phyloP scores from a whole-genome alignment of 495 filamentous ascomycete species.

The Evernia prunastri region DNA sequence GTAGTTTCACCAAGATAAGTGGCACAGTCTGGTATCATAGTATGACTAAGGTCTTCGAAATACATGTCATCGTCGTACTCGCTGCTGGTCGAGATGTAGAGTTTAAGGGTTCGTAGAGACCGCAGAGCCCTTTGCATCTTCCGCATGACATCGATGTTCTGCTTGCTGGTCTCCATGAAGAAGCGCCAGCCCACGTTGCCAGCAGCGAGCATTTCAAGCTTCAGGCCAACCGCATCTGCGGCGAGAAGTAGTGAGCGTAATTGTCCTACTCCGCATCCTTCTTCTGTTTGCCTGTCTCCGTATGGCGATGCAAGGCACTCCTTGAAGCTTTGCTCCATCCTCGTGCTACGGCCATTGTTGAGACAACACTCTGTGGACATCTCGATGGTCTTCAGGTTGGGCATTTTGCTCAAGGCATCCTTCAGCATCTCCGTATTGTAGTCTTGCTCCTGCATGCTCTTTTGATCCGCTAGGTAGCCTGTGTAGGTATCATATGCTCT shows the following conservation, averaged over 20 bases:
- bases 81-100: background rate
- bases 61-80: background rate
- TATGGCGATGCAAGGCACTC: background rate
- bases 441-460: background rate
- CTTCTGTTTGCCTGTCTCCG: background rate
- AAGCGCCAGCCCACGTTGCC: conserved; percentile 1
- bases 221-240: background rate
- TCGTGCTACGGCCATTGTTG: background rate
- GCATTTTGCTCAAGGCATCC: background rate
- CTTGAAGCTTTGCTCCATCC: background rate
- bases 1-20: background rate
- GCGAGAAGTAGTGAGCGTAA: background rate
- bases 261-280: background rate
- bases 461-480: background rate
- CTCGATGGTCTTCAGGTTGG: conserved; percentile 6
- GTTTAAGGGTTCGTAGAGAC: background rate
- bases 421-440: background rate
- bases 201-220: background rate
- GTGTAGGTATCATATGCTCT: background rate
- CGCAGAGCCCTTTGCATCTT: background rate
- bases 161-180: background rate
- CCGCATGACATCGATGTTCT: background rate
- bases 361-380: conserved; percentile 3
- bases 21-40: background rate
- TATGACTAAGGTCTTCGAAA: background rate